Percentiles rank a stretch among this genome's conserved stretches.
Evolutionary conservation across 345 rosid genomes (phyloP).

Genomic region (Excoecaria agallocha): DNA sequence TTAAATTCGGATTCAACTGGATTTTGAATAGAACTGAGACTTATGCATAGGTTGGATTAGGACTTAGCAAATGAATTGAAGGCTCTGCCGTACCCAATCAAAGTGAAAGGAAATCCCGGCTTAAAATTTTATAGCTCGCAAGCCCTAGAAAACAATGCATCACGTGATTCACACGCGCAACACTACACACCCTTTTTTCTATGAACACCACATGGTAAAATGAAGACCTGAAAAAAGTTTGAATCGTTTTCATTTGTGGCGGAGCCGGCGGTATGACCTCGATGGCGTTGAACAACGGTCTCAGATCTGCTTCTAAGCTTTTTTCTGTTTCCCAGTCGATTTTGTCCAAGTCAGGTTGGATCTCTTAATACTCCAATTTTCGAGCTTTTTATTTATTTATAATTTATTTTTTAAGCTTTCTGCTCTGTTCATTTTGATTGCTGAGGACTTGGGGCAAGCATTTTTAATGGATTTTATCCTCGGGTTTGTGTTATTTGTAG

Average conservation of each 20-base stretch:
- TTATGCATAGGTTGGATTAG: not conserved
- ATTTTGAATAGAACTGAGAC: too few species aligned
- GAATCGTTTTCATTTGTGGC: not conserved
- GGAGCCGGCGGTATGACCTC: not conserved
- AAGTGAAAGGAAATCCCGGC: not conserved
- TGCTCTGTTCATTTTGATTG: not conserved
- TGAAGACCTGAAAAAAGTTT: not conserved
- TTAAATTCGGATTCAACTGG: not conserved
- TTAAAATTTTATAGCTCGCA: not conserved
- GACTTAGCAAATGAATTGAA: not conserved
- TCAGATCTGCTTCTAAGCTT: conserved; percentile 60
- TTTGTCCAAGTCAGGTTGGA: too few species aligned
- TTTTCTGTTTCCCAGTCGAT: too few species aligned
- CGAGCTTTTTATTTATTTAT: not conserved
- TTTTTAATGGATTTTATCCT: not conserved
- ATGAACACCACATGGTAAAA: not conserved
- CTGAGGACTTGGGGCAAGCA: not conserved
- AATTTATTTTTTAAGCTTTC: not conserved
- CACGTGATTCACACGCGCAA: not conserved
- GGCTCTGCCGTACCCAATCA: not conserved
- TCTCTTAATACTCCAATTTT: too few species aligned
- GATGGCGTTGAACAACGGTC: conserved; percentile 66
- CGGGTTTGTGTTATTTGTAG: not conserved
- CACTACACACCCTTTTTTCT: not conserved
- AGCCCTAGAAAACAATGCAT: not conserved